These are phyloP conservation scores for Colletotrichum magnum DNA, from an alignment of 2,329 filamentous ascomycete species.

Conservation along the genomic window DNA sequence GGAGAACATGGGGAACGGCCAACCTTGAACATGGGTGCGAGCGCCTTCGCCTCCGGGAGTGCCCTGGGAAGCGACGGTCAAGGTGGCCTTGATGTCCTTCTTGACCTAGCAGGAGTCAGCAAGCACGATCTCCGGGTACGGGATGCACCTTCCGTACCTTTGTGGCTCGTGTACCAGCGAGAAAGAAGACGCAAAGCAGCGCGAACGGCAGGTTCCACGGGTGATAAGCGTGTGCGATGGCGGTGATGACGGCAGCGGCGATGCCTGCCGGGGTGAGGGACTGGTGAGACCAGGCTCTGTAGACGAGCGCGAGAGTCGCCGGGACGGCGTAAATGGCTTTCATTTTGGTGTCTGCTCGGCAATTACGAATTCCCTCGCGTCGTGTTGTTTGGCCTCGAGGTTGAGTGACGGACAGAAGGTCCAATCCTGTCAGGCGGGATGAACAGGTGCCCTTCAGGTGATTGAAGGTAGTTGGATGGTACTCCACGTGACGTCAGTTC, in stretches of 20 bases:
- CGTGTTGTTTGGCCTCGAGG: conserved; percentile 3
- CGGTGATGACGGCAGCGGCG: conserved; percentile 49
- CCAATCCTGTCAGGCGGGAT: conserved; percentile 24
- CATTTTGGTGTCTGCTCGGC: conserved; percentile 57
- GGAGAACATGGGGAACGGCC: neutral
- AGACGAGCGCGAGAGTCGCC: conserved; percentile 72
- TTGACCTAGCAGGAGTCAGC: conserved; percentile 74
- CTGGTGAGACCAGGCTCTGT: conserved; percentile 78
- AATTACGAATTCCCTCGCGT: neutral
- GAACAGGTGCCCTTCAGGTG: neutral
- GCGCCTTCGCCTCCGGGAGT: conserved; percentile 83
- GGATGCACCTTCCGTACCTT: conserved; percentile 70
- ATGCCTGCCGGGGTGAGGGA: conserved; percentile 67
- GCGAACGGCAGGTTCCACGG: conserved; percentile 95
- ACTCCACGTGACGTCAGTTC: conserved; percentile 39
- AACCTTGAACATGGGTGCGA: conserved; percentile 85
- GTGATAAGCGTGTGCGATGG: conserved; percentile 82
- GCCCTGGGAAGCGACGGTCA: conserved; percentile 85
- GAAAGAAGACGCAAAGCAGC: conserved; percentile 86
- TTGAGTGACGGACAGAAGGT: conserved; percentile 11
- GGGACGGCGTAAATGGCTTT: conserved; percentile 71
- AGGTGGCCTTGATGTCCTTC: conserved; percentile 83
- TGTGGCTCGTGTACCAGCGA: conserved; percentile 86
- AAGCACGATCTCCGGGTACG: neutral
- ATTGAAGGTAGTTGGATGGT: neutral